Evolutionary conservation across 768 basidiomycete species (phyloP), one percentile per base, ranked within the genome.

Genomic region (Psilocybe tampanensis): DNA sequence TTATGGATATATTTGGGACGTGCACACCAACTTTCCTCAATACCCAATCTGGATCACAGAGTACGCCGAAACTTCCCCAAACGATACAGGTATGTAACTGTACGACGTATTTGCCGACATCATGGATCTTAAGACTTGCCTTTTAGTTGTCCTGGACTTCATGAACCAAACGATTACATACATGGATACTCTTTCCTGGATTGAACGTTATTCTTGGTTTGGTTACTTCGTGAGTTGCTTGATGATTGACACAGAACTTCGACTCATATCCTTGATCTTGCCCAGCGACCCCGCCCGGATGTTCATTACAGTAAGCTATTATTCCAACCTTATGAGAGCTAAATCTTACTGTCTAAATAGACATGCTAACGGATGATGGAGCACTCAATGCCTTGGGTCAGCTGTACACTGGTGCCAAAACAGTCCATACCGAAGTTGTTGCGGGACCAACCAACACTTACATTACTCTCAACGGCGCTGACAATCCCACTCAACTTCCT

Each of bases 121-220:
- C 21, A 34, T 23, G 47, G 23, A 15, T 41, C 24, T 12, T 39
- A 49, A 52, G 29, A 48, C 26, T 54, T 19, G 15, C 21, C 41
- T 47, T 29, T 9, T 71, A 71, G 82, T 81, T 45, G 79, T 86
- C 15, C 66, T 74, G 32, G 67, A 75, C 50, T 86, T 87, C 64
- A 72, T 89, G 72, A 86, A 87, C 61, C 70, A 75, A 21, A 86
- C 85, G 2, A 76, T 76, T n/a, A 67, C 73, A 13, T 84, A 79
- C 60, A 75, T 88, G 73, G 85, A 87, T 47, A 64, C 66, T 2
- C 73, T 85, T 19, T 74, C 77, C 24, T 87, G 79, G 75, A 74
- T 87, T 18, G 86, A 87, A 61, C 78, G 84, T 18, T 87, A 86
- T 62, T 75, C 84, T 0, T 88, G 85, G 86, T 87, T 86, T 63